A percentile compares a stretch with the other conserved stretches of the same genome.
These are phyloP conservation scores for Conringia planisiliqua DNA, from an alignment of 345 rosid species.

Conservation along the genomic window DNA sequence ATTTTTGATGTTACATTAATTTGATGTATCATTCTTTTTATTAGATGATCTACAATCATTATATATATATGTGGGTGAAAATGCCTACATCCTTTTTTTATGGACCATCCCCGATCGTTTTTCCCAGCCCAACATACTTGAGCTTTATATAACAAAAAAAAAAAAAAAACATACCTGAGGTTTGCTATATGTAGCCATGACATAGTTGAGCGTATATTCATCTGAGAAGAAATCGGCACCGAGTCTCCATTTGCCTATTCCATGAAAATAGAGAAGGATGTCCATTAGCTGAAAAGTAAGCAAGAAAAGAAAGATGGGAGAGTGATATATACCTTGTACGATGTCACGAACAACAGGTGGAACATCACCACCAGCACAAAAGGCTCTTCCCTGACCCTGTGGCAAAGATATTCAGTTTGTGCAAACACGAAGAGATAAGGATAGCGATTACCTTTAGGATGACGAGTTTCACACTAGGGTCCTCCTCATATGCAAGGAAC, in stretches of 20 bases:
- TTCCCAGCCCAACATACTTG: neutral
- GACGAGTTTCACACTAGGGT: slow-evolving; percentile 58
- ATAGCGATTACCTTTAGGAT: slow-evolving; percentile 57
- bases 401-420: neutral
- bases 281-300: neutral
- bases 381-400: slow-evolving; percentile 80
- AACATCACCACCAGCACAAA: slow-evolving; percentile 85
- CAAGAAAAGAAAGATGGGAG: neutral
- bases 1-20: neutral
- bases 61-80: neutral
- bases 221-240: slow-evolving; percentile 43
- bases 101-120: neutral
- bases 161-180: slow-evolving; percentile 24
- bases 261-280: slow-evolving; percentile 22
- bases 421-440: neutral
- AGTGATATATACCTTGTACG: neutral
- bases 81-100: too few relatives aligned
- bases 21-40: neutral
- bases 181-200: slow-evolving; percentile 69
- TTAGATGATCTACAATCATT: neutral
- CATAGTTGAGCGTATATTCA: slow-evolving; percentile 52
- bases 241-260: slow-evolving; percentile 53
- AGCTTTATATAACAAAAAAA: too few relatives aligned
- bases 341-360: slow-evolving; percentile 34
- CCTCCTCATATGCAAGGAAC: slow-evolving; percentile 54